These are phyloP conservation scores for Podaxis rugospora DNA, from an alignment of 768 basidiomycete species.

Conservation along the genomic window DNA sequence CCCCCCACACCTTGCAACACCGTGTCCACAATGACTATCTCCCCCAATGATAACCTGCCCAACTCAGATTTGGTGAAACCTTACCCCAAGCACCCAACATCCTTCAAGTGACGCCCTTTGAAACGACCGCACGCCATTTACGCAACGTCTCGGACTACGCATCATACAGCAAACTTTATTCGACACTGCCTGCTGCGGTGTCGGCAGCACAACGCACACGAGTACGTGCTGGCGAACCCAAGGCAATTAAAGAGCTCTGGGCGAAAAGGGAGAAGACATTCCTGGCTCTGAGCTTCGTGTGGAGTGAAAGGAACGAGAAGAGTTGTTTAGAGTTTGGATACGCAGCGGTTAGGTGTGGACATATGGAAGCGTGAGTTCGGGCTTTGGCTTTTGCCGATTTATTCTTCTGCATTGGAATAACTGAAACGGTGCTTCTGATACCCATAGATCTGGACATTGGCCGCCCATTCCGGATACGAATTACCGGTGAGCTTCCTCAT, in stretches of 20 bases:
- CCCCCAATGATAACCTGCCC: conserved; percentile 5
- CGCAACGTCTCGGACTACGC: conserved; percentile 66
- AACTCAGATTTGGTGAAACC: conserved; percentile 66
- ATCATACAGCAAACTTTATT: conserved; percentile 64
- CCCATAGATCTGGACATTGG: conserved; percentile 60
- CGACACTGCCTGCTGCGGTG: conserved; percentile 65
- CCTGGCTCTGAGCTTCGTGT: conserved; percentile 71
- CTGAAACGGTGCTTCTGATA: conserved; percentile 5
- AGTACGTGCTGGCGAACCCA: conserved; percentile 62
- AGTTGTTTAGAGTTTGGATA: conserved; percentile 79
- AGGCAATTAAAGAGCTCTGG: conserved; percentile 65
- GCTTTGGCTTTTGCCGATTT: conserved; percentile 11
- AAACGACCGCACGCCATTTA: conserved; percentile 61
- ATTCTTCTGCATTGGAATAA: conserved; percentile 5
- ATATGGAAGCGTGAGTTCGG: conserved; percentile 59
- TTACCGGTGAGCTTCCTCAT: conserved; percentile 52
- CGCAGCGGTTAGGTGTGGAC: conserved; percentile 70
- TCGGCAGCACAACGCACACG: conserved; percentile 63
- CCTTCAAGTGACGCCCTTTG: conserved; percentile 63
- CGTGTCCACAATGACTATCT: neutral
- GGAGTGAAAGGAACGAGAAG: conserved; percentile 66
- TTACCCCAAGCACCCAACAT: conserved; percentile 72
- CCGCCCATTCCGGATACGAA: conserved; percentile 73
- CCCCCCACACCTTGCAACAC: neutral
- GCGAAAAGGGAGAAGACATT: conserved; percentile 67